Evolutionary conservation across 2,329 filamentous ascomycete genomes (phyloP).

Genomic region (Xylaria hypoxylon): DNA sequence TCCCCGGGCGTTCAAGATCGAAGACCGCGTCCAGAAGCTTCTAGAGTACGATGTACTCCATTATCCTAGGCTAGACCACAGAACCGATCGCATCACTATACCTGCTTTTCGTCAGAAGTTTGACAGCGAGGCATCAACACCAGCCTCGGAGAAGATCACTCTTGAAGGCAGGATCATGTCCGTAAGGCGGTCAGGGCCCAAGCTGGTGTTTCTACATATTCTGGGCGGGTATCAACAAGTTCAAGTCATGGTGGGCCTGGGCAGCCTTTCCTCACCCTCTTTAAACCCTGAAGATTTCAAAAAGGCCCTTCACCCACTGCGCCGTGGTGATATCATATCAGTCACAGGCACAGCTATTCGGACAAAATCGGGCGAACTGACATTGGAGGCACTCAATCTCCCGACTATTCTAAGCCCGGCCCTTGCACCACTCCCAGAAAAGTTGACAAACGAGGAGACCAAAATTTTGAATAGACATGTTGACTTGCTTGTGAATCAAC

Average conservation of each 20-base stretch:
- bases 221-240: slow-evolving; percentile 76
- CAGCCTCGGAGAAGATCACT: slow-evolving; percentile 47
- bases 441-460: slow-evolving; percentile 76
- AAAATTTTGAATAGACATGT: slow-evolving; percentile 83
- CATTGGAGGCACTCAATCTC: slow-evolving; percentile 74
- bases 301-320: slow-evolving; percentile 72
- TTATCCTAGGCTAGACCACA: slow-evolving; percentile 65
- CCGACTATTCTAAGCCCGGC: slow-evolving; percentile 81
- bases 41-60: slow-evolving; percentile 59
- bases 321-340: slow-evolving; percentile 79
- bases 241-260: slow-evolving; percentile 80
- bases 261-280: slow-evolving; percentile 57
- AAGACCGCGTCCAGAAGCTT: slow-evolving; percentile 64
- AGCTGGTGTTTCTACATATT: slow-evolving; percentile 87
- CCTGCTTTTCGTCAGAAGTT: slow-evolving; percentile 54
- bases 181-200: slow-evolving; percentile 65
- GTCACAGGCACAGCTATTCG: slow-evolving; percentile 76
- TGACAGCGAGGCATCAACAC: slow-evolving; percentile 40
- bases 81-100: slow-evolving; percentile 53
- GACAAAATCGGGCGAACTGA: slow-evolving; percentile 80
- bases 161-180: slow-evolving; percentile 51
- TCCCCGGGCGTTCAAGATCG: slow-evolving; percentile 32
- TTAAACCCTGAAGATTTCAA: slow-evolving; percentile 62
- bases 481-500: slow-evolving; percentile 82
- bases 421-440: slow-evolving; percentile 80